Conservation (phyloP, 495 filamentous ascomycete species). For the Podospora comata region DNA sequence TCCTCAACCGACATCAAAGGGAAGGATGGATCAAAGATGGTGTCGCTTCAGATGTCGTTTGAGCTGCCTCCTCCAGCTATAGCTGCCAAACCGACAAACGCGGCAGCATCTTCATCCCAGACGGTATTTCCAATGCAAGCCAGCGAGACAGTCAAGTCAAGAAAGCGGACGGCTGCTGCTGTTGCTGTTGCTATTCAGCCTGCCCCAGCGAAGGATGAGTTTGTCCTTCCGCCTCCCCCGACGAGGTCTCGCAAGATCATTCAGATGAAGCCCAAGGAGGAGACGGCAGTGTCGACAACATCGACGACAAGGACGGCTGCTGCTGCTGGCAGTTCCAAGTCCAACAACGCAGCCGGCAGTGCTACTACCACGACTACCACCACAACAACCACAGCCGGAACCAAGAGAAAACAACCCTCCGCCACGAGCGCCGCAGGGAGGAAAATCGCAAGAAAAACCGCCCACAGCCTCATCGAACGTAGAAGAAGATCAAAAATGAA, state of each 20-base stretch:
- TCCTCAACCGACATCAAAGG: constrained; percentile 79
- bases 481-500: constrained; percentile 96
- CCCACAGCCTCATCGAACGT: constrained; percentile 91
- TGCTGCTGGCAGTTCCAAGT: neutral
- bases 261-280: constrained; percentile 80
- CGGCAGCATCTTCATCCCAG: constrained; percentile 25
- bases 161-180: constrained; percentile 53
- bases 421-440: constrained; percentile 76
- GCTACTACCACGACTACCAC: constrained; percentile 22
- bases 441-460: constrained; percentile 94
- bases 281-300: constrained; percentile 29
- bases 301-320: constrained; percentile 17
- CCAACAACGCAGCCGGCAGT: neutral
- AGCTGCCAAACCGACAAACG: constrained; percentile 50
- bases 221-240: constrained; percentile 86
- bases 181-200: constrained; percentile 24
- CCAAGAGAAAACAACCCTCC: constrained; percentile 66
- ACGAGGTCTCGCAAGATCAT: constrained; percentile 94
- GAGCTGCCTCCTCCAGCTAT: constrained; percentile 82
- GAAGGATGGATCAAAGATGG: constrained; percentile 64
- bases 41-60: constrained; percentile 55
- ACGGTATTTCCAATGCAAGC: constrained; percentile 45
- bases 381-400: constrained; percentile 37
- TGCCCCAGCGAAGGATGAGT: constrained; percentile 54
- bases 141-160: constrained; percentile 55